Evolutionary conservation across 176 grass and related monocot genomes (phyloP).

Genomic region (Triticum urartu): DNA sequence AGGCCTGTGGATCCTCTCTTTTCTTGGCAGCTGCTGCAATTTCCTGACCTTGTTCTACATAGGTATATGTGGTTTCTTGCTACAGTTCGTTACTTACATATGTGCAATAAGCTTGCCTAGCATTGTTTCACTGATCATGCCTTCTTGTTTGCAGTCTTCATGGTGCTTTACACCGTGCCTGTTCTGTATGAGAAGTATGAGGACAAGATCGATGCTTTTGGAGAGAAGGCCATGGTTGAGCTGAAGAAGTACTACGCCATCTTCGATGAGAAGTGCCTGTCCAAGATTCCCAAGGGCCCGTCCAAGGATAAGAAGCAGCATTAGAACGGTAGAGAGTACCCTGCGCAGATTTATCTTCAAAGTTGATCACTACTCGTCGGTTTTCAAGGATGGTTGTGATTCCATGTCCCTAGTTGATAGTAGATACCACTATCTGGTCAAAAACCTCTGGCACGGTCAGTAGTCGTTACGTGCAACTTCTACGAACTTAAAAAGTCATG

Average conservation of each 20-base stretch:
- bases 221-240: conserved; percentile 68
- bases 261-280: conserved; percentile 74
- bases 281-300: conserved; percentile 74
- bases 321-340: not conserved
- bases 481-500: conserved; percentile 10
- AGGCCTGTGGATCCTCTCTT: conserved; percentile 73
- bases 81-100: not conserved
- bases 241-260: conserved; percentile 79
- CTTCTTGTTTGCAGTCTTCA: conserved; percentile 62
- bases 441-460: not conserved
- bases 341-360: not conserved
- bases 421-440: conserved; percentile 22
- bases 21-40: conserved; percentile 79
- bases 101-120: not conserved
- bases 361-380: conserved; percentile 15
- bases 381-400: conserved; percentile 41
- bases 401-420: conserved; percentile 26
- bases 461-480: conserved; percentile 7
- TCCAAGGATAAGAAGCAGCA: conserved; percentile 75
- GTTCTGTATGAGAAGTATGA: conserved; percentile 92
- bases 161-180: conserved; percentile 75
- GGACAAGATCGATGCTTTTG: conserved; percentile 76
- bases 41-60: conserved; percentile 90
- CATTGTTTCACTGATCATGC: not conserved
- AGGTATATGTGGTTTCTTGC: conserved; percentile 39